Conservation (phyloP, 2,329 filamentous ascomycete species). For the Verticillium dahliae region DNA sequence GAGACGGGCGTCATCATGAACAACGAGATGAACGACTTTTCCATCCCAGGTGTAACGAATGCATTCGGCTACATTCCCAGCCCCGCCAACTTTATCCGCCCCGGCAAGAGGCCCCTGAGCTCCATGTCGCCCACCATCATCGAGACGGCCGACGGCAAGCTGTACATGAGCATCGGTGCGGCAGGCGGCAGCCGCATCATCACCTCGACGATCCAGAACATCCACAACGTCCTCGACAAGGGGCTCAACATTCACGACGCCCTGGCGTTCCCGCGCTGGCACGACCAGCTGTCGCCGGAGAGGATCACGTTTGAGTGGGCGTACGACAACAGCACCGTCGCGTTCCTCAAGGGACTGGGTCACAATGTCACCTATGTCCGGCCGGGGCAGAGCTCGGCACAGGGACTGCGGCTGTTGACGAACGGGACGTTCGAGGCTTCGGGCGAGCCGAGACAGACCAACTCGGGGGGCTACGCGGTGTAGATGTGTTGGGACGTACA, state of each 20-base stretch:
- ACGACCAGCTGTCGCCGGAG: constrained; percentile 76
- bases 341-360: constrained; percentile 57
- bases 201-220: constrained; percentile 71
- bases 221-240: constrained; percentile 68
- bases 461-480: constrained; percentile 60
- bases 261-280: constrained; percentile 62
- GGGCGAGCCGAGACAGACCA: constrained; percentile 72
- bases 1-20: constrained; percentile 76
- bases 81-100: constrained; percentile 66
- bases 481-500: constrained; percentile 14
- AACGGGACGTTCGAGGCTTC: constrained; percentile 72
- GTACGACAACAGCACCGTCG: constrained; percentile 64
- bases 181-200: constrained; percentile 84
- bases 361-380: constrained; percentile 72
- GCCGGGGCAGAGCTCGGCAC: constrained; percentile 61
- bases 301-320: constrained; percentile 62
- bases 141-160: constrained; percentile 58
- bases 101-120: constrained; percentile 71
- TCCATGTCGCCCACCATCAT: constrained; percentile 74
- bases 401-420: constrained; percentile 58
- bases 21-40: constrained; percentile 65
- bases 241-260: constrained; percentile 55
- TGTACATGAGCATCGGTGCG: constrained; percentile 69
- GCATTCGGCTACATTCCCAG: constrained; percentile 73
- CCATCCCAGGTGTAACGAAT: constrained; percentile 64